Evolutionary conservation across 768 basidiomycete species (phyloP).

Genomic region (Podaxis sp.): DNA sequence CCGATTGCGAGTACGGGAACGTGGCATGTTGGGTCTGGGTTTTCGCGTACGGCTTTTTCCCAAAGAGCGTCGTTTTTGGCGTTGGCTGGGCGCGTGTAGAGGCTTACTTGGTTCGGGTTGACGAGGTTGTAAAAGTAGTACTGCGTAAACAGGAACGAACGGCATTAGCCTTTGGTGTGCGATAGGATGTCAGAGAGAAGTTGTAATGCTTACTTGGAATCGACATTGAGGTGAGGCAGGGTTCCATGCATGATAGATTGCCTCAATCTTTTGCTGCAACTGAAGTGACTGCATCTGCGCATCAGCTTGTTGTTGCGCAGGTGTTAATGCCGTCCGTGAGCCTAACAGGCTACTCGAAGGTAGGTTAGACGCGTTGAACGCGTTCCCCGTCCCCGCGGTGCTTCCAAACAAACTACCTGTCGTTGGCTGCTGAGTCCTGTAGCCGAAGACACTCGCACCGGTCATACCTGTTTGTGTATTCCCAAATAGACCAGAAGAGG

Average conservation of each 20-base stretch:
- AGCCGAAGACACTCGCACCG: conserved; percentile 14
- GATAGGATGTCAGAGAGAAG: neutral
- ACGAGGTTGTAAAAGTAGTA: conserved; percentile 85
- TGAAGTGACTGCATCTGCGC: conserved; percentile 53
- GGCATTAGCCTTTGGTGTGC: neutral
- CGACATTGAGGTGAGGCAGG: conserved; percentile 62
- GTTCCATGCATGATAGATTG: conserved; percentile 68
- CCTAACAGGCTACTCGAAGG: conserved; percentile 29
- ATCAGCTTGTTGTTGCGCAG: conserved; percentile 49
- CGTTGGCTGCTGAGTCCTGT: conserved; percentile 20
- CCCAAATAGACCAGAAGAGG: conserved; percentile 16
- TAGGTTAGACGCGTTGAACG: conserved; percentile 27
- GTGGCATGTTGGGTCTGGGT: conserved; percentile 78
- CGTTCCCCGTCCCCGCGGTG: conserved; percentile 18
- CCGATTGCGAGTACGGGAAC: conserved; percentile 69
- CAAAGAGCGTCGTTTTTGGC: conserved; percentile 68
- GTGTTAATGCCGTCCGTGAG: conserved; percentile 30
- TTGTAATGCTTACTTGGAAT: conserved; percentile 63
- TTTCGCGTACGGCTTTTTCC: conserved; percentile 76
- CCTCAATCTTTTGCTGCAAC: conserved; percentile 57
- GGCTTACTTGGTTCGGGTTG: conserved; percentile 56
- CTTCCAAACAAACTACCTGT: conserved; percentile 18
- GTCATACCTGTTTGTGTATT: conserved; percentile 14
- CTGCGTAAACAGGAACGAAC: conserved; percentile 28
- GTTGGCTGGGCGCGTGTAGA: conserved; percentile 71